phyloP scores from a whole-genome alignment of 2,329 filamentous ascomycete genomes.

The Lecanicillium sp. region DNA sequence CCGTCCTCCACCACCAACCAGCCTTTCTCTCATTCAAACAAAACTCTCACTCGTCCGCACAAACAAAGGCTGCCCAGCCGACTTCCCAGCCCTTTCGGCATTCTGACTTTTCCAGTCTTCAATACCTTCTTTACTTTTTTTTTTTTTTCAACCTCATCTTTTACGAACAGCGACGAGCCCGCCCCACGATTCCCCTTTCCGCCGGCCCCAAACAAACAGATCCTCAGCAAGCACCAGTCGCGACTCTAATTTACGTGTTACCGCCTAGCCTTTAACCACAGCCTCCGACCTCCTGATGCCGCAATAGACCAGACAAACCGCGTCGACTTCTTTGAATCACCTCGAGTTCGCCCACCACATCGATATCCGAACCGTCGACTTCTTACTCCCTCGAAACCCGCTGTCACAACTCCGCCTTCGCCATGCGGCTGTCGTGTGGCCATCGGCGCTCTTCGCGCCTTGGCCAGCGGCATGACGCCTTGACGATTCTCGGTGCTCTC shows the following conservation, averaged over 20 bases:
- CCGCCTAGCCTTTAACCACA: not conserved
- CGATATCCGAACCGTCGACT: not conserved
- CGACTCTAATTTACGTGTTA: slow-evolving; percentile 7
- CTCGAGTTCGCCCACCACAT: not conserved
- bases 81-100: slow-evolving; percentile 12
- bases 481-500: slow-evolving; percentile 37
- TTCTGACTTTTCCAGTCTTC: slow-evolving; percentile 5
- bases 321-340: not conserved
- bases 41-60: slow-evolving; percentile 6
- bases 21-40: slow-evolving; percentile 11
- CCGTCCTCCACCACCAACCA: not conserved
- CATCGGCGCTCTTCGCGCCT: slow-evolving; percentile 37
- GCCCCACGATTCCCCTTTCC: slow-evolving; percentile 8
- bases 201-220: not conserved
- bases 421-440: slow-evolving; percentile 44
- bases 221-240: not conserved
- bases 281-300: slow-evolving; percentile 8
- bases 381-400: not conserved
- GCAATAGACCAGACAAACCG: slow-evolving; percentile 2
- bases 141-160: not conserved
- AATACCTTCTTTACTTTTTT: slow-evolving; percentile 7
- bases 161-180: no score
- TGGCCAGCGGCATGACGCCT: slow-evolving; percentile 20
- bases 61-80: slow-evolving; percentile 2
- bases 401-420: slow-evolving; percentile 15